Base-by-base conservation (phyloP, 768 basidiomycete species). In the Auriscalpium vulgare region DNA sequence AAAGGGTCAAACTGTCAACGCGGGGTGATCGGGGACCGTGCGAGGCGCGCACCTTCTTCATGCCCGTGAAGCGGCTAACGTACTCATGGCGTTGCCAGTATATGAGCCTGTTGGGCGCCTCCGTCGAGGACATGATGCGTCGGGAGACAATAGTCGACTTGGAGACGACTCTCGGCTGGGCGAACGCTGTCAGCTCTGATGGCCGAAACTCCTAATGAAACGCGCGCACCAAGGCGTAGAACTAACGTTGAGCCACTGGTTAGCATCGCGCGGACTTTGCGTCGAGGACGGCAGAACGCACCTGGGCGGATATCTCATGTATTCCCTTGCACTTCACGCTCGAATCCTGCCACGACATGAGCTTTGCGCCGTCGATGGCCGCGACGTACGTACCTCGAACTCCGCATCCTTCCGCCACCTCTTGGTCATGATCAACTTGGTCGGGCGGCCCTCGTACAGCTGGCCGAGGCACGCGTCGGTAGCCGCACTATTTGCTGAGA, bases 81-180 rank as follows among this genome's bases (percentile, higher is more conserved):
- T 87, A 89, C 61, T 78, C 78, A 60, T 84, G 84, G 10, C 69
- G 77, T 64, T 87, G 82, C 35, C 75, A 70, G 61, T 77, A 83
- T 9, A 85, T 75, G 9, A 87, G 66, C 23, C 79, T 80, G 64
- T 84, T 85, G 4, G 85, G 87, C 11, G 67, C 61, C 43, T 71
- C 66, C 1, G 80, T 83, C 0, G 84, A 84, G 0, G 82, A 77
- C 70, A 87, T 77, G 7, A 87, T 72, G 29, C 83, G 78, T 40
- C 68, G 73, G 10, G 76, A 75, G 11, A 82, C 59, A 8, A 74
- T 78, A 56, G 75, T 74, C 2, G 83, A 80, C 36, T 73, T 71
- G 5, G 79, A 72, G 58, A 80, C 78, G 4, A 83, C 54, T 60
- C 80, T 84, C 2, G 82, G 72, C 85, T 86, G 59, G 36, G 47